Evolutionary conservation across 2,329 filamentous ascomycete genomes (phyloP).

Genomic region (Clonostachys rhizophaga): DNA sequence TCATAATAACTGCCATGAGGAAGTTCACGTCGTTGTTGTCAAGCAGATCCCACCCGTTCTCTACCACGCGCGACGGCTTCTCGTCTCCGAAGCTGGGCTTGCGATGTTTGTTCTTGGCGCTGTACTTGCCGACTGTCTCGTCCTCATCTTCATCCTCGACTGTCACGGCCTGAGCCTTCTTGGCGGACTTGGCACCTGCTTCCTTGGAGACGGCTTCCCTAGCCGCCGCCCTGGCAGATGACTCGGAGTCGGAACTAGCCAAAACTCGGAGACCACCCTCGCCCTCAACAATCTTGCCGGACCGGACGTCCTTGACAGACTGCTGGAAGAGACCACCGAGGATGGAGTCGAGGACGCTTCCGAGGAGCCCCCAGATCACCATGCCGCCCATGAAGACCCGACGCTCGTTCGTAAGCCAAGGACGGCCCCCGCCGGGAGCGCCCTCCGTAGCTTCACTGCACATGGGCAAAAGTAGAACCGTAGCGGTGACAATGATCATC

Average conservation of each 20-base stretch:
- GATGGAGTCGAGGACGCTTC: slow-evolving; percentile 82
- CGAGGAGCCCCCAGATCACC: slow-evolving; percentile 68
- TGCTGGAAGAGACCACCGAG: slow-evolving; percentile 82
- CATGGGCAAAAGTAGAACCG: slow-evolving; percentile 65
- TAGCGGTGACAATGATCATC: slow-evolving; percentile 61
- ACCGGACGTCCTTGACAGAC: slow-evolving; percentile 78
- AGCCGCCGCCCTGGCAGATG: slow-evolving; percentile 22
- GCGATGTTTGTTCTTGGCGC: slow-evolving; percentile 42
- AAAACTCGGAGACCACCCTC: slow-evolving; percentile 63
- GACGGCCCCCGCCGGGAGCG: slow-evolving; percentile 32
- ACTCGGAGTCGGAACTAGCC: slow-evolving; percentile 20
- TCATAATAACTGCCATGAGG: slow-evolving; percentile 82
- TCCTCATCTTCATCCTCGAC: slow-evolving; percentile 22
- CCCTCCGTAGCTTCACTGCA: slow-evolving; percentile 42
- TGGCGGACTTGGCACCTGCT: slow-evolving; percentile 9
- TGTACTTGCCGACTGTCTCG: slow-evolving; percentile 35
- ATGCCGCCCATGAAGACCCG: slow-evolving; percentile 49
- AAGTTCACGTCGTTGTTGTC: slow-evolving; percentile 98
- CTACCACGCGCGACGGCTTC: slow-evolving; percentile 57
- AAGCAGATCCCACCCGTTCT: slow-evolving; percentile 68
- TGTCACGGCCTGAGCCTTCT: neutral
- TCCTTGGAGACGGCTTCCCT: slow-evolving; percentile 21
- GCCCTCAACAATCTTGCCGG: slow-evolving; percentile 86
- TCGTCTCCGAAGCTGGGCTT: slow-evolving; percentile 47
- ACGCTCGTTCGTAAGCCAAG: slow-evolving; percentile 44